Evolutionary conservation across 2,329 filamentous ascomycete genomes (phyloP), one percentile per base, ranked within the genome.

Genomic region (Ascochyta rabiei): DNA sequence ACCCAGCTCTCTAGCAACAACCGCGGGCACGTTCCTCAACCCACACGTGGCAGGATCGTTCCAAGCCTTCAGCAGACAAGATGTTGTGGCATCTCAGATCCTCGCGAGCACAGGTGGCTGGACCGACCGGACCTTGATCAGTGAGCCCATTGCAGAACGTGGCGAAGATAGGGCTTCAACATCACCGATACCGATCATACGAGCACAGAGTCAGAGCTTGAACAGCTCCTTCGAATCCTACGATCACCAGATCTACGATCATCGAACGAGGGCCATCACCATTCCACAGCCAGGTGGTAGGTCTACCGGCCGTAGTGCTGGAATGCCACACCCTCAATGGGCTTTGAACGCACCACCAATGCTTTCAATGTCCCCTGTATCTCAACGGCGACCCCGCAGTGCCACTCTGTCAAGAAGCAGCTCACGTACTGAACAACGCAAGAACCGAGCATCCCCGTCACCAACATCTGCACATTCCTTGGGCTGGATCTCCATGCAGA

Each of bases 401-500:
- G 49, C 35, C 19, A 51, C 64, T 7, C 55, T 71, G 3, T 69
- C 70, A 2, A 62, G 68, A 35, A 70, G 65, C 38, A 60, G 57
- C 19, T 73, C 71, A 8, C 62, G 58, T 12, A 53, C 51, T 10
- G 62, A 64, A 9, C 66, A 64, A 9, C 63, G 66, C 40, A 68
- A 62, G 33, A 18, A 50, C 24, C 43, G 52, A 15, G 50, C 59
- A 6, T 67, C 68, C 6, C 63, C 71, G 15, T 72, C 72, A 3
- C 68, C 59, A 10, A 62, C 64, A 12, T 63, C 62, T n/a, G 62
- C 63, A 6, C 64, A 69, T 2, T 66, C 62, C n/a, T 60, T 70
- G 15, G 68, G 66, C 10, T 75, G 71, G 69, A 69, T 76, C 2
- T 64, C 69, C 1, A 75, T 74, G 48, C 66, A 71, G 24, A 69